Base-by-base conservation (phyloP, 2,329 filamentous ascomycete genomes). In the Ceratocystis lukuohia region DNA sequence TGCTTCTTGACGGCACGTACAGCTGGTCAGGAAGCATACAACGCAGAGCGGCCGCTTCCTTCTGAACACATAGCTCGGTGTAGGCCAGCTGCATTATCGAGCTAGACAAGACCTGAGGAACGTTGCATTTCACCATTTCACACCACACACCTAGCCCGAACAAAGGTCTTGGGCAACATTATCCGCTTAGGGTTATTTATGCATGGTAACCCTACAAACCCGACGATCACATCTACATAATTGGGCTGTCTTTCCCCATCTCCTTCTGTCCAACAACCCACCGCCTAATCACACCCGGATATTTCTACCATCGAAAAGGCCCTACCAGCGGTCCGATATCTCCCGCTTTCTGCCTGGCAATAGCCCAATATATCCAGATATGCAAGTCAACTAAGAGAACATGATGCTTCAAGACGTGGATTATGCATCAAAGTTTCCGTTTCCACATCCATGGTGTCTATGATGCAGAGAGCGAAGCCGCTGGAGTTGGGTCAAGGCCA, bases 21-120 rank as follows among this genome's bases (percentile, higher is more conserved):
- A 59, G 56, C 56, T 59, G 56, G 28, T 37, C 17, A 59, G 56
- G 56, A 59, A 59, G 56, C 17, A 37, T 59, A 59, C 56, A 59
- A 59, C 56, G 56, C 56, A 59, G 56, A 33, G 56, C 56, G 17
- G 37, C 17, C 17, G 5, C 56, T 37, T n/a, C 56, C 30, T 59
- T 33, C 28, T 59, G 28, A 59, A 37, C 56, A 59, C 56, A 59
- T 59, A 20, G 30, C 56, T 59, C 56, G 56, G 56, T 37, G 28
- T 59, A 37, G n/a, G 33, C 28, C 56, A 17, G 28, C 17, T 30
- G 56, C 56, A 33, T 59, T 28, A 59, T 59, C 22, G 20, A 28
- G 20, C 4, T 15, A 15, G 10, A 53, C 15, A 53, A 53, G 1
- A 15, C 22, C 22, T 28, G 10, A 28, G 48, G 22, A 53, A 53